These are phyloP conservation scores for Rhipidocladum racemiflorum DNA, from an alignment of 176 grass and related monocot genomes.

Conservation along the genomic window DNA sequence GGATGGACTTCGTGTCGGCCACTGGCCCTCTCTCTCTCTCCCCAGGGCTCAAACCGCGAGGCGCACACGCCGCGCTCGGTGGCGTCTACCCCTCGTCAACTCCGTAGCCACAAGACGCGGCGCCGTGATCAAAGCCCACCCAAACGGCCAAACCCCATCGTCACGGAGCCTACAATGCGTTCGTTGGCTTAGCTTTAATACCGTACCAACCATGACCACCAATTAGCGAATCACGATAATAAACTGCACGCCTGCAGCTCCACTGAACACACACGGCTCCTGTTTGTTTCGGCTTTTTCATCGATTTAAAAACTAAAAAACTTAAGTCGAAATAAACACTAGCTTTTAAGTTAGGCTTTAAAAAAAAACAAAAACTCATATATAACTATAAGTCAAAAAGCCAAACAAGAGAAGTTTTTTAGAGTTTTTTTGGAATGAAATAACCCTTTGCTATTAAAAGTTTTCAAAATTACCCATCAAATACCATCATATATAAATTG, in stretches of 20 bases:
- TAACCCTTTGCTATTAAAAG: too few relatives aligned
- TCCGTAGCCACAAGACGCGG: constrained; percentile 12
- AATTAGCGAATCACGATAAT: not conserved
- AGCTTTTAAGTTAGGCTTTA: too few relatives aligned
- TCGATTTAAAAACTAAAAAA: too few relatives aligned
- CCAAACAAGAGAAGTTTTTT: too few relatives aligned
- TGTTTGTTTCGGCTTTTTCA: too few relatives aligned
- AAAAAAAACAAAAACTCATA: too few relatives aligned
- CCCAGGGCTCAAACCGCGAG: not conserved
- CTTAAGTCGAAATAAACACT: too few relatives aligned
- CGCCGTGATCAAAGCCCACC: not conserved
- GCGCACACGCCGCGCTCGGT: not conserved
- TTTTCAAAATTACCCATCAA: too few relatives aligned
- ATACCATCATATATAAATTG: too few relatives aligned
- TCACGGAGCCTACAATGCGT: not conserved
- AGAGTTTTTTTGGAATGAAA: too few relatives aligned
- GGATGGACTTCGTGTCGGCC: constrained; percentile 33
- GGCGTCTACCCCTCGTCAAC: constrained; percentile 23
- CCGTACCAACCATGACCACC: not conserved
- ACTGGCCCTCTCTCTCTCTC: not conserved
- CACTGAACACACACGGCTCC: not conserved
- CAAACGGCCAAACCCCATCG: not conserved
- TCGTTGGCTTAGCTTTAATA: too few relatives aligned
- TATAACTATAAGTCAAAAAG: too few relatives aligned
- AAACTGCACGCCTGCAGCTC: not conserved